These are phyloP conservation scores for Lolium rigidum DNA, from an alignment of 176 grass and related monocot genomes.

Conservation along the genomic window DNA sequence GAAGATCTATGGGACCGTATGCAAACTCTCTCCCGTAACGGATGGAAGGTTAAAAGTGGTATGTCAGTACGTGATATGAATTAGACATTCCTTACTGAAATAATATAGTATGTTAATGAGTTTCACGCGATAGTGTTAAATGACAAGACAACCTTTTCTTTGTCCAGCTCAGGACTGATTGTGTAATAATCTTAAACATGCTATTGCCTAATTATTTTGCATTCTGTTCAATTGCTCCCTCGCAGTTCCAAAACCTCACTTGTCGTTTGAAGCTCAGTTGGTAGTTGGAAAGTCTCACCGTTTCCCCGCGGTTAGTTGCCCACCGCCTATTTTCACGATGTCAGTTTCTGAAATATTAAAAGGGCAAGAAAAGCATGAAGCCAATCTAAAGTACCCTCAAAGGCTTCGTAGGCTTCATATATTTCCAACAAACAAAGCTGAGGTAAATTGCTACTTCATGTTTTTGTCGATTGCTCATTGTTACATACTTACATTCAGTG, in stretches of 20 bases:
- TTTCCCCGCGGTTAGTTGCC: slow-evolving; percentile 75
- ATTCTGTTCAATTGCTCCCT: slow-evolving; percentile 38
- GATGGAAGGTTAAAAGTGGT: slow-evolving; percentile 98
- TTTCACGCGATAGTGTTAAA: slow-evolving; percentile 14
- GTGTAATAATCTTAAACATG: slow-evolving; percentile 21
- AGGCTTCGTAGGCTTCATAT: slow-evolving; percentile 84
- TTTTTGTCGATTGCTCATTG: slow-evolving; percentile 21
- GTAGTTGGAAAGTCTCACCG: slow-evolving; percentile 82
- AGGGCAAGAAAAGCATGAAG: slow-evolving; percentile 89
- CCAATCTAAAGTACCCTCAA: slow-evolving; percentile 85
- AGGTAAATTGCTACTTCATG: slow-evolving; percentile 62
- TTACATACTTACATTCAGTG: slow-evolving; percentile 12
- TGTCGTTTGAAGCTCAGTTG: slow-evolving; percentile 92
- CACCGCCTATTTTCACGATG: slow-evolving; percentile 42
- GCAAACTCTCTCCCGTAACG: slow-evolving; percentile 81
- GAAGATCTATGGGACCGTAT: slow-evolving; percentile 97
- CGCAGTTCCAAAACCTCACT: slow-evolving; percentile 91
- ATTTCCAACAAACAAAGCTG: slow-evolving; percentile 85
- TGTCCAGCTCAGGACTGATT: slow-evolving; percentile 12
- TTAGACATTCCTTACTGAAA: slow-evolving; percentile 16
- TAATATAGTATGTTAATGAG: slow-evolving; percentile 20
- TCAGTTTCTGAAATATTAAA: slow-evolving; percentile 67
- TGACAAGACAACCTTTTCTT: slow-evolving; percentile 25
- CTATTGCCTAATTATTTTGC: slow-evolving; percentile 16
- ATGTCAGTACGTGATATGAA: slow-evolving; percentile 53